A percentile compares a stretch with the other conserved stretches of the same genome.
Evolutionary conservation across 805 yeast genomes (phyloP).

Genomic region (Jamesozyma hellenica): DNA sequence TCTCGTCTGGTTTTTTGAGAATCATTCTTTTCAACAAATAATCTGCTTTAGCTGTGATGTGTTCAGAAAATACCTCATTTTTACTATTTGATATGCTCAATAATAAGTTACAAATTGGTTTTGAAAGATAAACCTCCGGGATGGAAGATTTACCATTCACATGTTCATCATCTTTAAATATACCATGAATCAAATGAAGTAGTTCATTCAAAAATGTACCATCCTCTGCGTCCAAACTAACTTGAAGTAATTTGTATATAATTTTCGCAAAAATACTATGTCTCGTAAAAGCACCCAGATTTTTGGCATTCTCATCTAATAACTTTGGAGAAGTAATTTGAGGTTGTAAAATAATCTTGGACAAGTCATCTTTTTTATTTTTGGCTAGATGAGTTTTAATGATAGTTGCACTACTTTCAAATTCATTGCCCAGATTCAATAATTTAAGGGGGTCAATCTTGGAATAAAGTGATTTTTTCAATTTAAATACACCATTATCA

Average conservation of each 20-base stretch:
- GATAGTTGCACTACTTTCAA: slow-evolving; percentile 42
- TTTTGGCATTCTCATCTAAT: slow-evolving; percentile 28
- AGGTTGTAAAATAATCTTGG: slow-evolving; percentile 44
- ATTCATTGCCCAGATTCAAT: slow-evolving; percentile 37
- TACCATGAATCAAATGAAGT: slow-evolving; percentile 63
- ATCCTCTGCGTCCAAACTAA: slow-evolving; percentile 40
- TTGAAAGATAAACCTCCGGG: slow-evolving; percentile 38
- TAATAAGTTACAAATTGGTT: slow-evolving; percentile 49
- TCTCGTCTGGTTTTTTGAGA: slow-evolving; percentile 35
- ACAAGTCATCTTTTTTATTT: slow-evolving; percentile 30
- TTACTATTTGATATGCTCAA: slow-evolving; percentile 40
- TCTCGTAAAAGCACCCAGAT: slow-evolving; percentile 43
- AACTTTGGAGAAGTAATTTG: slow-evolving; percentile 24
- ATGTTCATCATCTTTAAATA: slow-evolving; percentile 41
- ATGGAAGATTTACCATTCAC: slow-evolving; percentile 33
- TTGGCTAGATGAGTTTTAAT: slow-evolving; percentile 37
- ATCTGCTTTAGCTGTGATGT: slow-evolving; percentile 46
- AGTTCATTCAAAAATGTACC: slow-evolving; percentile 48
- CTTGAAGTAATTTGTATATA: slow-evolving; percentile 46
- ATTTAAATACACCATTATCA: slow-evolving; percentile 57
- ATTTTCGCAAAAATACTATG: slow-evolving; percentile 46
- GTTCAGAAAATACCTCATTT: slow-evolving; percentile 35
- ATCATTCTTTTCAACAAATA: slow-evolving; percentile 43
- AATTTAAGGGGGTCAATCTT: slow-evolving; percentile 50
- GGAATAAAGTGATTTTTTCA: slow-evolving; percentile 38